Base-by-base conservation (phyloP, 257 asterid species). In the Primulina tabacum region DNA sequence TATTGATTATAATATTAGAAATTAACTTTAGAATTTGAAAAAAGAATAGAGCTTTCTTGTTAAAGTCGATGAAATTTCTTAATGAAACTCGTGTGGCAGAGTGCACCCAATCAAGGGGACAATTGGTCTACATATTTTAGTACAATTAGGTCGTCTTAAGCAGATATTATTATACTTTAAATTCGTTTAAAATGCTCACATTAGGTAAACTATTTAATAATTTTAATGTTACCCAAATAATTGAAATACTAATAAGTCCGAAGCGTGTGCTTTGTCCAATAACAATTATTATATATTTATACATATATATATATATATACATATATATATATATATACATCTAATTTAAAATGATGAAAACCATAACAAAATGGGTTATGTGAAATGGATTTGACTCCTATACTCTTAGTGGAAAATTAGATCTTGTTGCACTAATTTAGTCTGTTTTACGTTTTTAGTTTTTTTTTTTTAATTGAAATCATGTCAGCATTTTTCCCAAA, bases 181-280 rank as follows among this genome's bases (percentile, higher is more conserved):
- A 58, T 64, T 58, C 37, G 59, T 28, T 35, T 26, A 24, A 24
- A 29, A 62, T 70, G 70, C 20, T 70, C 73, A 57, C 37, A 78
- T 72, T 82, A 78, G 83, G 86, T 78, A 73, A 63, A 79, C 80
- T 82, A 76, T 79, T 71, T 5, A 73, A 60, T 78, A 57, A 47
- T 37, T 37, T 37, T 37, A 0, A 59, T 70, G 67, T 62, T 52
- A 81, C 73, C 74, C 78, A 80, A 37, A 16, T 16, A 26, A 37
- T 11, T 32, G 17, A 29, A 2, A 28, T 28, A 28, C 30, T 40
- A 58, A 55, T 67, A 65, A 78, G 75, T 64, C 63, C 17, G 82
- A 75, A 73, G 75, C 83, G 80, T 76, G 85, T 80, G 83, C 28
- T 78, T 77, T 79, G 69, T 74, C 71, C 75, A 73, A 71, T 6